phyloP scores from a whole-genome alignment of 2,329 filamentous ascomycete species.

The Neocatenulostroma microsporum region DNA sequence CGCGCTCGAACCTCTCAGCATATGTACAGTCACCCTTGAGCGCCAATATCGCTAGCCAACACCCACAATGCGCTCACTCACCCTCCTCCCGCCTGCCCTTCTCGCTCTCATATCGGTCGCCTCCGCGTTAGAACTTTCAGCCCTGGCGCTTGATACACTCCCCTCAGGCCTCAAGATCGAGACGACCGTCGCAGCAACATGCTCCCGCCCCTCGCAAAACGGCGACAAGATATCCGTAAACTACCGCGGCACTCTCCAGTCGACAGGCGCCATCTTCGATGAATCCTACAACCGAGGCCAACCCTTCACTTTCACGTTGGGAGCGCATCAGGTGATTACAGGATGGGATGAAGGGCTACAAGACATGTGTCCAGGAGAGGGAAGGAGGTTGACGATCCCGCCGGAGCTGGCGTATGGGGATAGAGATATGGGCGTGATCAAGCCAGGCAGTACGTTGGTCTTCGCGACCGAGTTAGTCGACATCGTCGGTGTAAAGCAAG shows the following conservation, averaged over 20 bases:
- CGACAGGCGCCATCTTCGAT: constrained; percentile 72
- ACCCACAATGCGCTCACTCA: constrained; percentile 14
- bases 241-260: constrained; percentile 43
- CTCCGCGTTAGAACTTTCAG: too few relatives aligned
- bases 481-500: constrained; percentile 60
- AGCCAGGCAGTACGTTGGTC: constrained; percentile 70
- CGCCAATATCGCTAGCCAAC: too few relatives aligned
- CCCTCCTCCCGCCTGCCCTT: constrained; percentile 12
- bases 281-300: constrained; percentile 66
- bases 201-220: constrained; percentile 37
- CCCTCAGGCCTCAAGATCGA: constrained; percentile 30
- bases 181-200: constrained; percentile 34
- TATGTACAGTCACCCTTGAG: too few relatives aligned
- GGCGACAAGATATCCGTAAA: constrained; percentile 43
- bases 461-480: constrained; percentile 87
- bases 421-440: constrained; percentile 64
- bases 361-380: constrained; percentile 95
- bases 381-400: constrained; percentile 77
- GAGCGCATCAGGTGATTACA: constrained; percentile 76
- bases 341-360: constrained; percentile 89
- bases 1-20: too few relatives aligned
- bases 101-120: constrained; percentile 11
- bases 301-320: constrained; percentile 74
- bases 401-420: constrained; percentile 77
- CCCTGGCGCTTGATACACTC: constrained; percentile 10